Base-by-base conservation (phyloP, 106 monocot genomes). In the Chionographis japonica region DNA sequence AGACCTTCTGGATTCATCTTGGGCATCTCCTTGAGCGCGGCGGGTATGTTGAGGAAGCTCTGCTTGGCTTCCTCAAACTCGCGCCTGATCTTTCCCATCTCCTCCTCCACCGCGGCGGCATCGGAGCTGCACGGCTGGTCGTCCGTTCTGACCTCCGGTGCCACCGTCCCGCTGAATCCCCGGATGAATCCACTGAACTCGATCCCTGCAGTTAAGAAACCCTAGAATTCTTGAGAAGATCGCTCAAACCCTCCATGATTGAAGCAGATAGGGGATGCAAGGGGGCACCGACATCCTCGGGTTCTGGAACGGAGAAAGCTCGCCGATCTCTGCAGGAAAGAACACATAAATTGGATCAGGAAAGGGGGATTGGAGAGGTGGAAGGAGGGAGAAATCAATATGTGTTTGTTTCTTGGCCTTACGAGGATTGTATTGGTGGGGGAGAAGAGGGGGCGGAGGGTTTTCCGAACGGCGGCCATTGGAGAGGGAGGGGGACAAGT, bases 1-100 rank as follows among this genome's bases (percentile, higher is more conserved):
- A 13, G 15, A 97, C 97, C 97, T 83, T 89, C 69, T 1, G 97
- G 97, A 40, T 92, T 80, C 97, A 97, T 97, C 73, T 72, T 81
- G 35, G 92, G 80, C 83, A 90, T 85, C 66, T 83, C 80, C 61
- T 74, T 85, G 63, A 97, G 62, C 17, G 84, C 84, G 50, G n/a
- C 57, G 0, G 92, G 92, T 10, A 85, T 85, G 52, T 78, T 81
- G 43, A 83, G 71, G 54, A 87, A 92, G 66, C 82, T 85, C 84
- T 65, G 54, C 75, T 89, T 92, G 12, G 83, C 86, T 12, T 78
- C 78, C 78, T 97, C 86, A 37, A 89, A 89, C 75, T 92, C 84
- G 12, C 8, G 54, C 69, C 78, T 62, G 55, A 97, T 79, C 64
- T 60, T 76, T 66, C 76, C 78, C 20, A 88, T 70, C 56, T 84